These are phyloP conservation scores for Fragilariopsis cylindrus DNA, from an alignment of 108 stramenopile species.

Conservation along the genomic window DNA sequence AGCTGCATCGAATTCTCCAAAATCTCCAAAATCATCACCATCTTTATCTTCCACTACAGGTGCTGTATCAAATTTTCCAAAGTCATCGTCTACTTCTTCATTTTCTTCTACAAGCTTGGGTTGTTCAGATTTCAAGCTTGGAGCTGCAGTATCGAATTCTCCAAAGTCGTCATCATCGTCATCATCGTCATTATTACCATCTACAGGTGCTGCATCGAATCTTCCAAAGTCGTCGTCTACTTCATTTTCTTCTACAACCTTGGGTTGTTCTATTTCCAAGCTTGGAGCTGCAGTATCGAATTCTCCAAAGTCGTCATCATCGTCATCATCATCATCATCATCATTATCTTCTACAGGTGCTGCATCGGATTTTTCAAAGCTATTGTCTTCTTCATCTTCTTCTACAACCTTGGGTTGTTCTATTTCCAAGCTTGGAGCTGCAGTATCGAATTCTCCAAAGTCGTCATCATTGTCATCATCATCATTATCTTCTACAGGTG, in stretches of 20 bases:
- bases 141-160: not conserved
- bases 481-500: not conserved
- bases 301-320: constrained; percentile 12
- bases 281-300: not conserved
- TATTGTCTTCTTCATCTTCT: not conserved
- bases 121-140: not conserved
- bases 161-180: constrained; percentile 5
- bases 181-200: not conserved
- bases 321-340: not conserved
- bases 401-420: not conserved
- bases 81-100: not conserved
- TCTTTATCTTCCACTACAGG: not conserved
- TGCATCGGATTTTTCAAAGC: not conserved
- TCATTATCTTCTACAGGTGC: not conserved
- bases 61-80: constrained; percentile 29
- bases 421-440: constrained; percentile 1
- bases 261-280: not conserved
- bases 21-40: constrained; percentile 11
- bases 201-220: not conserved
- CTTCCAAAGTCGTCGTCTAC: not conserved
- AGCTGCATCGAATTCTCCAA: constrained; percentile 32
- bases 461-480: constrained; percentile 14
- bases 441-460: constrained; percentile 34
- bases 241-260: not conserved
- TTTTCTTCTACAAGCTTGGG: not conserved